These are phyloP conservation scores for Streptanthus diversifolius DNA, from an alignment of 345 rosid species.

Conservation along the genomic window DNA sequence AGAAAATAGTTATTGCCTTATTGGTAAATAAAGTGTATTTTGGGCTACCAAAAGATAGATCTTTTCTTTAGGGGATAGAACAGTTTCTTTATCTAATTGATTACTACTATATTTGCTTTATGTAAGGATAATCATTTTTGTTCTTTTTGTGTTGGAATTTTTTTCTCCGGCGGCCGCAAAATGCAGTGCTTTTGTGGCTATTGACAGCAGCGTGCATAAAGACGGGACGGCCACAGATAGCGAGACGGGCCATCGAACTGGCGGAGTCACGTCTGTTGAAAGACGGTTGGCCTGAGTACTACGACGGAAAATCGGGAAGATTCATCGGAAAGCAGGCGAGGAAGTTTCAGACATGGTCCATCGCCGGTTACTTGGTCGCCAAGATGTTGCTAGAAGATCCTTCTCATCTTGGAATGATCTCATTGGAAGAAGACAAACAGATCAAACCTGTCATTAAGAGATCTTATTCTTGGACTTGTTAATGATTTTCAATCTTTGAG, in stretches of 20 bases:
- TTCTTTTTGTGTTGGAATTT: not conserved
- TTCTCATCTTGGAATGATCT: conserved; percentile 63
- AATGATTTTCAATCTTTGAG: not conserved
- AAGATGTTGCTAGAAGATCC: conserved; percentile 69
- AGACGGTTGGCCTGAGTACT: conserved; percentile 72
- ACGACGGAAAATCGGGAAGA: conserved; percentile 57
- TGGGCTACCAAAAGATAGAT: not conserved
- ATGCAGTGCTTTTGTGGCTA: conserved; percentile 61
- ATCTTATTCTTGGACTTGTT: conserved; percentile 57
- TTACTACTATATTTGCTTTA: not conserved
- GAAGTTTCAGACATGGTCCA: conserved; percentile 70
- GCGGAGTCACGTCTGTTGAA: conserved; percentile 48
- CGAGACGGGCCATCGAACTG: conserved; percentile 54
- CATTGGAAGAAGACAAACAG: conserved; percentile 63
- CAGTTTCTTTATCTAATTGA: not conserved
- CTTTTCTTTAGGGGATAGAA: not conserved
- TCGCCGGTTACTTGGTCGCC: conserved; percentile 63
- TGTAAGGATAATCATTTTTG: not conserved
- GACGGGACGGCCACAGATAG: conserved; percentile 67
- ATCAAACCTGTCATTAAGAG: conserved; percentile 56
- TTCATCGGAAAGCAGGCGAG: conserved; percentile 60
- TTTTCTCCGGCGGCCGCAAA: not conserved
- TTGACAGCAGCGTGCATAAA: conserved; percentile 66
- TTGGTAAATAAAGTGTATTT: not conserved
- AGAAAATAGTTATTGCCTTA: not conserved